Evolutionary conservation across 2,329 filamentous ascomycete species (phyloP).

Genomic region (Hirsutella rhossiliensis): DNA sequence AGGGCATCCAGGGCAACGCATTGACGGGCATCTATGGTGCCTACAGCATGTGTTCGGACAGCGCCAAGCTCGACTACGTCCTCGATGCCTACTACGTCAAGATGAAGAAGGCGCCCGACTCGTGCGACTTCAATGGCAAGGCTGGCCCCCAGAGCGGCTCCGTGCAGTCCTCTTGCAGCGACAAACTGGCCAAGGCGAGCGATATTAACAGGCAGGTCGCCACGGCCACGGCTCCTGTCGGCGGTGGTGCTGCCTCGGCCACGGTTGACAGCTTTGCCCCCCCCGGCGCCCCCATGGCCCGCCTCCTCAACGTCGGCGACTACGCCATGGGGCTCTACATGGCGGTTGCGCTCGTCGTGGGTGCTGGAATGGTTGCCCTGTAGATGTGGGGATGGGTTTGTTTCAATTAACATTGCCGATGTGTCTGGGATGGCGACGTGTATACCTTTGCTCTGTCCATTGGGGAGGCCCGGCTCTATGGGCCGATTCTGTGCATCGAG

Average conservation of each 20-base stretch:
- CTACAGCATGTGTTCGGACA: constrained; percentile 63
- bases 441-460: background rate
- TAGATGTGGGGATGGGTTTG: constrained; percentile 20
- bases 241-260: constrained; percentile 3
- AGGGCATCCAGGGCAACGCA: constrained; percentile 44
- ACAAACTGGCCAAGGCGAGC: constrained; percentile 51
- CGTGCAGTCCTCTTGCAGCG: constrained; percentile 40
- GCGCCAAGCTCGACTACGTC: constrained; percentile 61
- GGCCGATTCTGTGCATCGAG: too few species aligned
- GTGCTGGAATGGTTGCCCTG: constrained; percentile 41
- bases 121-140: constrained; percentile 62
- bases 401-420: background rate
- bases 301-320: constrained; percentile 32
- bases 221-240: constrained; percentile 29
- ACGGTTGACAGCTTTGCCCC: constrained; percentile 23
- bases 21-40: constrained; percentile 50
- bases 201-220: constrained; percentile 34
- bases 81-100: constrained; percentile 61
- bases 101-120: constrained; percentile 32
- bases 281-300: constrained; percentile 21
- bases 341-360: constrained; percentile 36
- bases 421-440: background rate
- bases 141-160: constrained; percentile 39
- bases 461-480: too few species aligned
- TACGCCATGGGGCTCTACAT: constrained; percentile 38